Conservation (phyloP, 2,329 filamentous ascomycete genomes). For the Neoascochyta sp. region DNA sequence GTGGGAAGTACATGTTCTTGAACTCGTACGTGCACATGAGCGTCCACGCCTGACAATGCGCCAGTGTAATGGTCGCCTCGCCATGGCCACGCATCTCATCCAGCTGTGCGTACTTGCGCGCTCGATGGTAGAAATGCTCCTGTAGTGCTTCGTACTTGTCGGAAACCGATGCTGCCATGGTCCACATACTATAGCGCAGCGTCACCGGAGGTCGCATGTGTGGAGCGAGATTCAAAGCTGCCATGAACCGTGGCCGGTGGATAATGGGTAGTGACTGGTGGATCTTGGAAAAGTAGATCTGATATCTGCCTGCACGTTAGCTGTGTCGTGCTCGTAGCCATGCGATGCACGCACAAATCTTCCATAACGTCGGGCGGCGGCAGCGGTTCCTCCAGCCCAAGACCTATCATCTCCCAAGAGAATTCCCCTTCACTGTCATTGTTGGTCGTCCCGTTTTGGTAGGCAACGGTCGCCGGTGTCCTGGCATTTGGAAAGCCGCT, state of each 20-base stretch:
- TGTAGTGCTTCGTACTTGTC: conserved; percentile 78
- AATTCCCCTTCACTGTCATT: conserved; percentile 43
- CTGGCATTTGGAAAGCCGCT: conserved; percentile 10
- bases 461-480: conserved; percentile 16
- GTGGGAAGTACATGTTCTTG: conserved; percentile 94
- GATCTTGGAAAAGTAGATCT: conserved; percentile 86
- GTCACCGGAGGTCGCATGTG: conserved; percentile 81
- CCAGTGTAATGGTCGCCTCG: conserved; percentile 79
- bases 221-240: conserved; percentile 85
- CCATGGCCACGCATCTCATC: conserved; percentile 92
- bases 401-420: conserved; percentile 79
- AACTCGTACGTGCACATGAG: conserved; percentile 84
- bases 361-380: conserved; percentile 78
- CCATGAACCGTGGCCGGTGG: conserved; percentile 80
- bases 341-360: conserved; percentile 61
- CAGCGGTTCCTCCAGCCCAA: conserved; percentile 78
- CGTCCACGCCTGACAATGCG: conserved; percentile 80
- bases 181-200: conserved; percentile 93
- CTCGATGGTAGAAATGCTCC: conserved; percentile 83
- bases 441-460: conserved; percentile 13
- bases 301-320: conserved; percentile 54
- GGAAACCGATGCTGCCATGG: conserved; percentile 77
- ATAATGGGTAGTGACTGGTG: conserved; percentile 85
- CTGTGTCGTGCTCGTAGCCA: neutral
- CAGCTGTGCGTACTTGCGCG: conserved; percentile 83